Base-by-base conservation (phyloP, 1,284 basidiomycete species). In the Apiotrichum siamense region DNA sequence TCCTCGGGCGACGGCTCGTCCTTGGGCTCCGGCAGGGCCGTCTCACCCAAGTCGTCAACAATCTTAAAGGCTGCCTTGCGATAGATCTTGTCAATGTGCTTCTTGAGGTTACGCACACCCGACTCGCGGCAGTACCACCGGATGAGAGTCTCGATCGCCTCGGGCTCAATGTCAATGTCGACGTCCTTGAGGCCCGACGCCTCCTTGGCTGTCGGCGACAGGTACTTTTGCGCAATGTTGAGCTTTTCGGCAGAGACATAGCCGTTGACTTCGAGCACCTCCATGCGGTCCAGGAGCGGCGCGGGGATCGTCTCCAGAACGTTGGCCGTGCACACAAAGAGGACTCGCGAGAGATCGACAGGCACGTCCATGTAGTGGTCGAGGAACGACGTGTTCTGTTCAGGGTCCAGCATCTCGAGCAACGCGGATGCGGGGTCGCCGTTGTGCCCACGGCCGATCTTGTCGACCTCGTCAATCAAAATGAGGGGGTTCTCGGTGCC, bases 361-460 rank as follows among this genome's bases (percentile, higher is more conserved):
- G 96, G 93, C 12, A 98, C 90, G 66, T 97, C 91, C 85, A 94
- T 91, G 74, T 97, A 97, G 67, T 97, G 92, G 70, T 97, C 94
- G 62, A 97, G 77, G 80, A 97, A 98, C 24, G 86, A 87, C 23
- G 84, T 85, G 73, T 98, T 98, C 77, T 98, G 94, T 72, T 98
- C 94, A 0, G 94, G 94, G 72, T 98, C 94, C 45, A 98, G 78
- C 91, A 97, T 97, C 76, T 98, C 94, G 39, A 98, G 77, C 47
- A 98, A 73, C 0, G 94, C 94, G 58, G 88, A 92, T 0, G 89
- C 83, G 4, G 96, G 96, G 72, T 99, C 96, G 3, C 94, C 94
- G 64, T 97, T 96, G 69, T 89, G 85, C 0, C 92, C 77, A 24
- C 78, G 89, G 23, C 88, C 80, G 56, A 98, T 91, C 80, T 98